Percentiles rank a stretch among this genome's conserved stretches.
These are phyloP conservation scores for Sporothrix variecibatus DNA, from an alignment of 2,329 filamentous ascomycete genomes.

Conservation along the genomic window DNA sequence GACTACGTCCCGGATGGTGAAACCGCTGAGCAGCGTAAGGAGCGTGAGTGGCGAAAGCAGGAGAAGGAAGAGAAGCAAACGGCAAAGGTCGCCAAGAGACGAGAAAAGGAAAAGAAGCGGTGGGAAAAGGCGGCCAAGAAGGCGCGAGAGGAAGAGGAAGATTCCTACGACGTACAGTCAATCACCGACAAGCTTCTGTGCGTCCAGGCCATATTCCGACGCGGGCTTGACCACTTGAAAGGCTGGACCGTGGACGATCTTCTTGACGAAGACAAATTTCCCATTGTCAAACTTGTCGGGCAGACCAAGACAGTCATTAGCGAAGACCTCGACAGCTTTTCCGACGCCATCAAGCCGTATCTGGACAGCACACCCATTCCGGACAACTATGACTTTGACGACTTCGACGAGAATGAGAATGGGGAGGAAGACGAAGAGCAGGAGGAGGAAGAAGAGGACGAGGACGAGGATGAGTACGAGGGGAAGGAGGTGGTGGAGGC, in stretches of 20 bases:
- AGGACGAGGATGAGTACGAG: background rate
- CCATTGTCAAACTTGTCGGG: background rate
- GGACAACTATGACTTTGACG: background rate
- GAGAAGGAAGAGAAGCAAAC: background rate
- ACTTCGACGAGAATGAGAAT: background rate
- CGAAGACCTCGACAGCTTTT: background rate
- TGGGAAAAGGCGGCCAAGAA: background rate
- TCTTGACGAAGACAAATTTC: background rate
- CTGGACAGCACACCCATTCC: constrained; percentile 24
- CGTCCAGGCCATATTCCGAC: constrained; percentile 16
- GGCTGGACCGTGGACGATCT: background rate
- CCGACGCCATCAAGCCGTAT: constrained; percentile 18
- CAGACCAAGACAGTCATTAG: background rate
- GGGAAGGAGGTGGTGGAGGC: background rate
- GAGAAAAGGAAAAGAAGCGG: background rate
- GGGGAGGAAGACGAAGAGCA: background rate
- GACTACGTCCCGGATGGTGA: background rate
- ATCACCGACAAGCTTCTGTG: constrained; percentile 3
- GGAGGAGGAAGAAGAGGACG: background rate
- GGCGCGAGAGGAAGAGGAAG: background rate
- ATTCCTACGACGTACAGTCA: background rate
- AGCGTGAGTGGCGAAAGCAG: background rate
- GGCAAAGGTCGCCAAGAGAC: background rate
- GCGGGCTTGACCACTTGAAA: background rate
- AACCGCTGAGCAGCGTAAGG: background rate